Evolutionary conservation across 164 flowering plant species (phyloP).

Genomic region (Umbellularia californica): DNA sequence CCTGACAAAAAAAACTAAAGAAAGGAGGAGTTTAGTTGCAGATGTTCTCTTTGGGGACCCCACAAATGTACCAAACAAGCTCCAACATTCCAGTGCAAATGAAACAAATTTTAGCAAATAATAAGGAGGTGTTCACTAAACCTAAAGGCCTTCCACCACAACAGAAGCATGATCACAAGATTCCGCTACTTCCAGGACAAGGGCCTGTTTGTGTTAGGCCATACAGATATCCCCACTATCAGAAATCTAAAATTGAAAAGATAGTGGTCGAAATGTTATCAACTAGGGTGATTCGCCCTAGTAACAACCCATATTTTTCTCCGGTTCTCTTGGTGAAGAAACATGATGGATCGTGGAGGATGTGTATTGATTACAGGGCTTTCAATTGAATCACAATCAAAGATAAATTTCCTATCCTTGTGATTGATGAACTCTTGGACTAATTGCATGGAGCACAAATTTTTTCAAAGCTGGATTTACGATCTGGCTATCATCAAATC

Average conservation of each 20-base stretch:
- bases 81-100: neutral
- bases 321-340: neutral
- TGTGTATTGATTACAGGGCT: neutral
- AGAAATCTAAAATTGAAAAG: neutral
- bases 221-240: neutral
- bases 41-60: no score
- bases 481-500: neutral
- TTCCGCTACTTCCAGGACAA: neutral
- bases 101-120: neutral
- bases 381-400: neutral
- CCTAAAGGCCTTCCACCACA: conserved; percentile 2
- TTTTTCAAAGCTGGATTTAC: neutral
- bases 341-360: neutral
- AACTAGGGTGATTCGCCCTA: neutral
- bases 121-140: neutral
- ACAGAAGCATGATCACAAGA: neutral
- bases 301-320: neutral
- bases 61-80: no score
- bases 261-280: neutral
- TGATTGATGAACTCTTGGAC: neutral
- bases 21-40: no score
- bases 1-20: neutral
- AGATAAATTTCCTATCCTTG: neutral
- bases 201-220: neutral
- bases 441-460: neutral